Conservation (phyloP, 2,329 filamentous ascomycete genomes). For the Curvularia sp. region DNA sequence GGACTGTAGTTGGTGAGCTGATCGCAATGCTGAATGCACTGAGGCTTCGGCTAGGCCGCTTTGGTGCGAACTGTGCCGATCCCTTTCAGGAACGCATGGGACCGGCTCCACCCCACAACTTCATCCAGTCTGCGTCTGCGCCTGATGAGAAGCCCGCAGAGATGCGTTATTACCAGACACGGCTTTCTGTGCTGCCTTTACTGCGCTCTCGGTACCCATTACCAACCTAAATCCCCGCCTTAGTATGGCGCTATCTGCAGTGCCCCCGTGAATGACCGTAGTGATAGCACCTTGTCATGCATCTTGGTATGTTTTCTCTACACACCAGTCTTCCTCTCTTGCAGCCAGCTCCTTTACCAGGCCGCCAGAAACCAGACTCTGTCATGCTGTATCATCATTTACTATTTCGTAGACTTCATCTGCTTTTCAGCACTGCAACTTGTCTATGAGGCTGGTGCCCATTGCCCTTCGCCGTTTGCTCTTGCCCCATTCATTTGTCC, state of each 20-base stretch:
- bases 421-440: neutral
- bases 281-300: neutral
- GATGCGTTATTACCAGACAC: neutral
- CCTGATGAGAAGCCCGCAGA: neutral
- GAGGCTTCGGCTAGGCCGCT: conserved; percentile 19
- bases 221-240: no score
- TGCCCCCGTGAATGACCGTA: neutral
- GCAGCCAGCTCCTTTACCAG: neutral
- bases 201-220: neutral
- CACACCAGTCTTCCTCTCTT: neutral
- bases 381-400: neutral
- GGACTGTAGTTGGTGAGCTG: conserved; percentile 14
- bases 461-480: conserved; percentile 14
- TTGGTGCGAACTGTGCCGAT: conserved; percentile 7
- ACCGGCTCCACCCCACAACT: neutral
- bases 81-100: conserved; percentile 12
- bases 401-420: neutral
- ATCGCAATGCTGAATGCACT: conserved; percentile 16
- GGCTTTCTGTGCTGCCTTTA: neutral
- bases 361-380: neutral
- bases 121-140: neutral
- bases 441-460: neutral
- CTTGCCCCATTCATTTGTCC: conserved; percentile 13
- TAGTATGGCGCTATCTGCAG: neutral
- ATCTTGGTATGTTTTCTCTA: neutral